Percentiles rank a stretch among this genome's conserved stretches.
Evolutionary conservation across 31 red algal genomes (phyloP).

Genomic region (Odonthalia washingtoniensis): DNA sequence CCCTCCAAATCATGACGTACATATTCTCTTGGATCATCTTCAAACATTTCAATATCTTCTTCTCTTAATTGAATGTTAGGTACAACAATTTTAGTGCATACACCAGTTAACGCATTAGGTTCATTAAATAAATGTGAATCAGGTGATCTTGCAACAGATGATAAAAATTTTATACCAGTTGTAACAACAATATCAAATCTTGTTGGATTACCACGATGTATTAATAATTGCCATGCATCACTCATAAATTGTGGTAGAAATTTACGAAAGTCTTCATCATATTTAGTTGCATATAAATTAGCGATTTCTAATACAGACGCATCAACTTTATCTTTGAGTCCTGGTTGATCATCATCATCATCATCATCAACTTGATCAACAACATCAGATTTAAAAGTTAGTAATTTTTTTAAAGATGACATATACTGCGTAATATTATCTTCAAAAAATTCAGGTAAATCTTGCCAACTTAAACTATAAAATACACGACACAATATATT

Average conservation of each 20-base stretch:
- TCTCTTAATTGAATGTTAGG: too few species aligned
- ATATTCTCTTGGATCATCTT: too few species aligned
- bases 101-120: constrained; percentile 51
- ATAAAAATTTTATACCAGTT: constrained; percentile 93
- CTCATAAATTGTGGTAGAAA: constrained; percentile 76
- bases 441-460: constrained; percentile 98
- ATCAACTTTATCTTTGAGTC: constrained; percentile 71
- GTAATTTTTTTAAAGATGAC: constrained; percentile 60
- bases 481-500: constrained; percentile 72
- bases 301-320: too few species aligned
- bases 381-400: constrained; percentile 59
- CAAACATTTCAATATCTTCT: too few species aligned
- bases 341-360: constrained; percentile 50
- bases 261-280: constrained; percentile 97
- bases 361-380: constrained; percentile 56
- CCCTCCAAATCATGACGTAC: constrained; percentile 97
- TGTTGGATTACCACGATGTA: constrained; percentile 67
- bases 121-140: constrained; percentile 81
- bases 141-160: constrained; percentile 73
- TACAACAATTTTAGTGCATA: constrained; percentile 91
- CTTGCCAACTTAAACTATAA: constrained; percentile 94
- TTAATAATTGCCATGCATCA: constrained; percentile 81
- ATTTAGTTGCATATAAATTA: constrained; percentile 90
- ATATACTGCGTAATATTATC: too few species aligned
- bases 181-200: constrained; percentile 91